Conservation (phyloP, 768 basidiomycete genomes). For the Termitomyces sp. region DNA sequence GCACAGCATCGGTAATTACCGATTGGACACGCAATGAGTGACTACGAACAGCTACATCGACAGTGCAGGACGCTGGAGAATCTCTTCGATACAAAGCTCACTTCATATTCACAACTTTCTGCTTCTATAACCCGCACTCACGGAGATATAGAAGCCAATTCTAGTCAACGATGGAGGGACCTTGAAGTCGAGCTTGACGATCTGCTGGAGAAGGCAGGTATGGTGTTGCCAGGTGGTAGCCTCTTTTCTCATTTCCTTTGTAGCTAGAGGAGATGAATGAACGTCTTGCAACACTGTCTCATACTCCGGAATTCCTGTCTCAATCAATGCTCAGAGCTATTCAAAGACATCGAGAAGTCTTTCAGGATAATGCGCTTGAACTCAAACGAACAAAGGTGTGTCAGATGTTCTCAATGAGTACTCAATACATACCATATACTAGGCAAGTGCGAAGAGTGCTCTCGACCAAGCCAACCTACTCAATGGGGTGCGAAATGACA, state of each 20-base stretch:
- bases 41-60: constrained; percentile 84
- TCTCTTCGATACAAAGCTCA: constrained; percentile 85
- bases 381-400: constrained; percentile 78
- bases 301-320: constrained; percentile 65
- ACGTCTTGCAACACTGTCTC: constrained; percentile 62
- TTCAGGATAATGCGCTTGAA: constrained; percentile 84
- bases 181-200: constrained; percentile 86
- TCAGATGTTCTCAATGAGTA: background rate
- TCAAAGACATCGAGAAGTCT: constrained; percentile 85
- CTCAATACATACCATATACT: background rate
- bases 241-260: constrained; percentile 11
- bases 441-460: constrained; percentile 79
- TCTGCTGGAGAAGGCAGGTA: constrained; percentile 70
- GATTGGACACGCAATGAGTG: constrained; percentile 44
- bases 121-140: constrained; percentile 49
- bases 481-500: constrained; percentile 90
- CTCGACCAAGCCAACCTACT: constrained; percentile 85
- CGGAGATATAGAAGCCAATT: constrained; percentile 64
- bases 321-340: constrained; percentile 85
- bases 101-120: constrained; percentile 84
- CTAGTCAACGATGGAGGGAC: constrained; percentile 71
- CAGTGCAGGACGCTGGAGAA: constrained; percentile 94
- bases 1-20: constrained; percentile 8
- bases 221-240: constrained; percentile 1
- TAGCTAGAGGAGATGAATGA: constrained; percentile 88